Evolutionary conservation across 805 yeast species (phyloP).

Genomic region (Candida ponderosae): DNA sequence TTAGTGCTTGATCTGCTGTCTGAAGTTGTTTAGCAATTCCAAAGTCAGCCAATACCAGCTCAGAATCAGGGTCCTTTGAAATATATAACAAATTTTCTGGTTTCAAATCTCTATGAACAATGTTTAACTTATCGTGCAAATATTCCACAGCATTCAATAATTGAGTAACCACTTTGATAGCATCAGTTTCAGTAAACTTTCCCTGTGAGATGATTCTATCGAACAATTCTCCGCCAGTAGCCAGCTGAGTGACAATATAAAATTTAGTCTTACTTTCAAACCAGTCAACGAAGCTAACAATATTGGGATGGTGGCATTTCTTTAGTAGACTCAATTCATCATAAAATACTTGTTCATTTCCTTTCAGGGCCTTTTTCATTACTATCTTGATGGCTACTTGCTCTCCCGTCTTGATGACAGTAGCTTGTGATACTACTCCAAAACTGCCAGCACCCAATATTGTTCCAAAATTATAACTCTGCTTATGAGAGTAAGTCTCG

Average conservation of each 20-base stretch:
- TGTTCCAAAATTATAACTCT: slow-evolving; percentile 66
- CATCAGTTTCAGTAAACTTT: slow-evolving; percentile 83
- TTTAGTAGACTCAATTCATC: slow-evolving; percentile 72
- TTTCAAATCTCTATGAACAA: slow-evolving; percentile 90
- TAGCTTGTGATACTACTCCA: slow-evolving; percentile 84
- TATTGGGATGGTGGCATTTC: slow-evolving; percentile 70
- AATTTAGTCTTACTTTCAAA: slow-evolving; percentile 89
- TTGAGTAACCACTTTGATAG: slow-evolving; percentile 66
- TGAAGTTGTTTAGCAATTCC: slow-evolving; percentile 84
- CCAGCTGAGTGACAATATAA: slow-evolving; percentile 88
- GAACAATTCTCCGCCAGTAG: slow-evolving; percentile 93
- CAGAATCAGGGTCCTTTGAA: slow-evolving; percentile 47
- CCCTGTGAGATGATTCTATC: slow-evolving; percentile 80
- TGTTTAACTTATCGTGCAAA: slow-evolving; percentile 57
- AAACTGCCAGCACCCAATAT: slow-evolving; percentile 94
- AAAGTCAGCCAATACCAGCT: slow-evolving; percentile 86
- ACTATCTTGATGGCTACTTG: slow-evolving; percentile 89
- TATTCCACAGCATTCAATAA: slow-evolving; percentile 73
- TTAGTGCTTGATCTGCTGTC: slow-evolving; percentile 51
- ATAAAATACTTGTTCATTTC: slow-evolving; percentile 66
- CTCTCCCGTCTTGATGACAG: slow-evolving; percentile 40
- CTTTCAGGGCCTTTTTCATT: slow-evolving; percentile 74
- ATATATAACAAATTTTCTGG: slow-evolving; percentile 87
- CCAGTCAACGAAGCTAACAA: slow-evolving; percentile 88
- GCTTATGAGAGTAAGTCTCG: slow-evolving; percentile 54